Base-by-base conservation (phyloP, 305 asterid species). In the Petunia hybrid region DNA sequence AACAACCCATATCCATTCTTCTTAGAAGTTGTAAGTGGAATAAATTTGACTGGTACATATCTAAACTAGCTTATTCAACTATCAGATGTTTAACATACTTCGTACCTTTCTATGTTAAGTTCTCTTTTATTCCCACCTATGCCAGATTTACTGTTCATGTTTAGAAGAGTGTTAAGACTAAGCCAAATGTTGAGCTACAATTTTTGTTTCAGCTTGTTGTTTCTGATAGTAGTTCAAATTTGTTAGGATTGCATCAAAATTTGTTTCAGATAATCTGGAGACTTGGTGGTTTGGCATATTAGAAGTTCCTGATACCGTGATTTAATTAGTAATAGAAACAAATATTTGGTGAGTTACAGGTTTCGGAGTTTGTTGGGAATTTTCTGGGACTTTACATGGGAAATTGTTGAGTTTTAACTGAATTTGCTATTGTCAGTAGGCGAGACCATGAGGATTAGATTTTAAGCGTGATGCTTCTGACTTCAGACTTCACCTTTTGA, bases 21-120 rank as follows among this genome's bases (percentile, higher is more conserved):
- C 4, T 14, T 3, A 57, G 43, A 38, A 2, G 5, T 16, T 8
- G n/a, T 69, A 13, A 35, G 31, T 48, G 60, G 40, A n/a, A 8
- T 66, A 4, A 12, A 48, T 81, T 59, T 67, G 81, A 65, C 16
- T n/a, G 7, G 12, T 48, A 66, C 14, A 51, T 66, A 6, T 22
- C 22, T 66, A 40, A 66, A 66, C 43, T 63, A 62, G 35, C 53
- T 5, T 13, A 66, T 66, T 66, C 74, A 39, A 66, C n/a, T 66
- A 66, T 41, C 74, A n/a, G 65, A 6, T 60, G 39, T 60, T 57
- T 22, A 60, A 60, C 65, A 60, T 7, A 60, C 39, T 6, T 60
- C 22, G 39, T 12, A 22, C 65, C 10, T 60, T 60, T 22, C 36
- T 60, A 22, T 6, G 12, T 16, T 16, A 60, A 60, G 1, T 60